Conservation (phyloP, 2,329 filamentous ascomycete species). For the Arthrobotrys entomopaga region DNA sequence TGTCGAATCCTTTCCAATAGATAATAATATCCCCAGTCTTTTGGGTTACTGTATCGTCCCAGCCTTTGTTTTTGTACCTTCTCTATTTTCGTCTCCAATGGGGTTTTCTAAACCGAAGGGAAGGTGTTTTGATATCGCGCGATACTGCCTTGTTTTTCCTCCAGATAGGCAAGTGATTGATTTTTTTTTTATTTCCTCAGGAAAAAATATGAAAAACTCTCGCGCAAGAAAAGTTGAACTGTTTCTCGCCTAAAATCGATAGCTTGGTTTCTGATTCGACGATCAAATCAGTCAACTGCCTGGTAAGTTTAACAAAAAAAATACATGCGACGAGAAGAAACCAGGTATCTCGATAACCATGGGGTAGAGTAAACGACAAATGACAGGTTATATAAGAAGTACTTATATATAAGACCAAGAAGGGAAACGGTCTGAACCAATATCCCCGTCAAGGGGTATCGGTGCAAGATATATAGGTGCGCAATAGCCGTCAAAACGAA, state of each 20-base stretch:
- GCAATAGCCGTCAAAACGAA: no score
- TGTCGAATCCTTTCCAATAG: neutral
- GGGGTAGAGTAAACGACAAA: no score
- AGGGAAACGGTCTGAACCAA: no score
- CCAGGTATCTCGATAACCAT: neutral
- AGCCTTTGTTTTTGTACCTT: slow-evolving; percentile 17
- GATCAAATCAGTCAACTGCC: neutral
- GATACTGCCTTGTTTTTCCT: slow-evolving; percentile 10
- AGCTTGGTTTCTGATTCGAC: slow-evolving; percentile 13
- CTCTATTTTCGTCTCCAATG: slow-evolving; percentile 27
- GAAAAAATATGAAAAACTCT: slow-evolving; percentile 4
- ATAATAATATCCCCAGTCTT: slow-evolving; percentile 10
- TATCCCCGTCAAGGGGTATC: no score
- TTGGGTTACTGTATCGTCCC: slow-evolving; percentile 11
- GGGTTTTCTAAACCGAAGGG: slow-evolving; percentile 40
- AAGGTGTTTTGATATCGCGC: slow-evolving; percentile 36
- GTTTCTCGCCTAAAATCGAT: slow-evolving; percentile 34
- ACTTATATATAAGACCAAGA: no score
- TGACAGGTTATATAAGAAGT: no score
- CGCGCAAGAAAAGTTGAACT: neutral
- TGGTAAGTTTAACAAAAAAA: neutral
- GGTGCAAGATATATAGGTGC: neutral
- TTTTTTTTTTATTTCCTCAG: neutral
- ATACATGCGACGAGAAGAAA: neutral
- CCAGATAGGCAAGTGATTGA: slow-evolving; percentile 41